Conservation (phyloP, 208 protist species). For the Wallacemonas rigidus region DNA sequence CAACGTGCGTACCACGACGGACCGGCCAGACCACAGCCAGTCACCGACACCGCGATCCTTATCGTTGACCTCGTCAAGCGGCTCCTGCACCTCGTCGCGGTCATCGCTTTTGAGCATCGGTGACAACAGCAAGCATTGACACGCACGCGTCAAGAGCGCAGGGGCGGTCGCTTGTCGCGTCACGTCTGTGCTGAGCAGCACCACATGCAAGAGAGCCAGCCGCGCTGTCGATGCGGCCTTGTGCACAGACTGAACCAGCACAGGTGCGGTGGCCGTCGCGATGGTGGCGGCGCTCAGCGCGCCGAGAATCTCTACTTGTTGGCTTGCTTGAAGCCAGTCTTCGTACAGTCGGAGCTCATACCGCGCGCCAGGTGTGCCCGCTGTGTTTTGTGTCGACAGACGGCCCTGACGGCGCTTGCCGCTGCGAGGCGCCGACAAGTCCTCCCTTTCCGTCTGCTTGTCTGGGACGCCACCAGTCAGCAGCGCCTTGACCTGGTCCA, state of each 20-base stretch:
- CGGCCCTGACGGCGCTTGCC: too few relatives aligned
- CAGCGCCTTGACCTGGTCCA: slow-evolving; percentile 28
- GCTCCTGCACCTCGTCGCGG: neutral
- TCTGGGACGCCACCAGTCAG: neutral
- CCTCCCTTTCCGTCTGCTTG: too few relatives aligned
- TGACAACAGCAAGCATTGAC: neutral
- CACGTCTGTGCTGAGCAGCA: neutral
- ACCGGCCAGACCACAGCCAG: slow-evolving; percentile 3
- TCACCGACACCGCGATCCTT: neutral
- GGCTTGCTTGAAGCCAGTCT: slow-evolving; percentile 1
- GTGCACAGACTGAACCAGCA: neutral
- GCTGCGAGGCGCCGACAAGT: too few relatives aligned
- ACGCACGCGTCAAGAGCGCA: neutral
- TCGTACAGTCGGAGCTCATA: slow-evolving; percentile 16
- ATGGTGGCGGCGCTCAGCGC: neutral
- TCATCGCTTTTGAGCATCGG: neutral
- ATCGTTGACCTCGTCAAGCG: neutral
- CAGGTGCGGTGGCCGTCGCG: neutral
- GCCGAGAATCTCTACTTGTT: neutral
- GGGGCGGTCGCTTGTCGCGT: neutral
- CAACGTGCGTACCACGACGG: slow-evolving; percentile 1
- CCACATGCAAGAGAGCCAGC: neutral
- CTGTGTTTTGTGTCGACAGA: neutral
- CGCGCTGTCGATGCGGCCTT: neutral
- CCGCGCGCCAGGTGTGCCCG: neutral